Percentiles rank a stretch among this genome's conserved stretches.
Conservation (phyloP, 164 flowering plant species). For the Vitis labrusca region DNA sequence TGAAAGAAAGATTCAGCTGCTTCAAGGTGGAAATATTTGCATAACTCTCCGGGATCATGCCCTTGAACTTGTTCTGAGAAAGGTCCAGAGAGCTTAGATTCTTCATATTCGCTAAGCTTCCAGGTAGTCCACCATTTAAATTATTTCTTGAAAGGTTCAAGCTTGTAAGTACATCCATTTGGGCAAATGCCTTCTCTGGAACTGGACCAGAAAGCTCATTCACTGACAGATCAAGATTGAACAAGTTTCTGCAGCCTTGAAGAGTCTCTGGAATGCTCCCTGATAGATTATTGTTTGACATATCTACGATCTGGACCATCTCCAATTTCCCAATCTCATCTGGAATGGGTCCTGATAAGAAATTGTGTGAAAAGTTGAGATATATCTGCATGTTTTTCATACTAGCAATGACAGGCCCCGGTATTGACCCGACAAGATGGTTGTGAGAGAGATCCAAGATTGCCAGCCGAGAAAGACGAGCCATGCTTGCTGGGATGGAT, state of each 20-base stretch:
- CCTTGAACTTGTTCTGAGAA: slow-evolving; percentile 57
- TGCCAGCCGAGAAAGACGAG: slow-evolving; percentile 33
- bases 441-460: slow-evolving; percentile 71
- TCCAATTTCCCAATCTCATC: slow-evolving; percentile 60
- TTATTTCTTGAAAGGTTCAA: slow-evolving; percentile 67
- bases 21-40: slow-evolving; percentile 44
- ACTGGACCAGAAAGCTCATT: slow-evolving; percentile 53
- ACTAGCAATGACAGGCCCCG: slow-evolving; percentile 39
- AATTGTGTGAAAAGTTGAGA: slow-evolving; percentile 66
- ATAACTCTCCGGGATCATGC: slow-evolving; percentile 54
- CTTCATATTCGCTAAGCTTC: slow-evolving; percentile 35
- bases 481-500: slow-evolving; percentile 55
- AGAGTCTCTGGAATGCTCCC: slow-evolving; percentile 58
- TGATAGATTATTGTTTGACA: slow-evolving; percentile 70
- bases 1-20: slow-evolving; percentile 70
- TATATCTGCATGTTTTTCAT: slow-evolving; percentile 48
- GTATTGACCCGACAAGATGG: slow-evolving; percentile 55
- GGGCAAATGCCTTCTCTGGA: slow-evolving; percentile 35
- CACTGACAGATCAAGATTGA: slow-evolving; percentile 59
- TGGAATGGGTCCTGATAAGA: slow-evolving; percentile 51
- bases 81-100: slow-evolving; percentile 57
- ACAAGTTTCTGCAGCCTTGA: slow-evolving; percentile 53
- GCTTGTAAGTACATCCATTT: slow-evolving; percentile 28
- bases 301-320: slow-evolving; percentile 69
- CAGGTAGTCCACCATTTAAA: slow-evolving; percentile 52